Conservation (phyloP, 768 basidiomycete species). For the Lactarius tabidus region DNA sequence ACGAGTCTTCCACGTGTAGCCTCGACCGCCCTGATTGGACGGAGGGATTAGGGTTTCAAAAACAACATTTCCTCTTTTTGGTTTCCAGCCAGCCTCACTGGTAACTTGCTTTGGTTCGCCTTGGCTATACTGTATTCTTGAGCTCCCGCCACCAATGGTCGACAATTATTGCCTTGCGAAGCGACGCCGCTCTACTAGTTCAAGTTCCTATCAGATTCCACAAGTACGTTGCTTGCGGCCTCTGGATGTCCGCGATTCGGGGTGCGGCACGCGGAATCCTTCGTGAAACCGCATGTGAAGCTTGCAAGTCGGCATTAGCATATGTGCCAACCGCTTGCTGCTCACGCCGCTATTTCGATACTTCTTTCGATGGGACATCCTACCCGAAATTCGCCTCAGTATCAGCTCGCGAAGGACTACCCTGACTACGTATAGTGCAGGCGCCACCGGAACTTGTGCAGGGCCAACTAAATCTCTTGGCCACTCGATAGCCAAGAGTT, state of each 20-base stretch:
- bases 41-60: not conserved
- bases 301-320: not conserved
- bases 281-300: not conserved
- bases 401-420: slow-evolving; percentile 41
- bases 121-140: not conserved
- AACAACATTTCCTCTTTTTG: not conserved
- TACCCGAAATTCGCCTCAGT: slow-evolving; percentile 41
- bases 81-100: too few species aligned
- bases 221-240: not conserved
- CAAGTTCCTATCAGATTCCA: not conserved
- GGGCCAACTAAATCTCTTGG: slow-evolving; percentile 41
- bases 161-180: slow-evolving; percentile 45
- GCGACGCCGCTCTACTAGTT: not conserved
- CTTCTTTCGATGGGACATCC: slow-evolving; percentile 33
- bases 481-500: slow-evolving; percentile 47
- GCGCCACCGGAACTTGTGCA: slow-evolving; percentile 4
- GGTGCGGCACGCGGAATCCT: not conserved
- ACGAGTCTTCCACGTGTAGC: not conserved
- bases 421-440: slow-evolving; percentile 30
- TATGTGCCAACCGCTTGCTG: slow-evolving; percentile 27
- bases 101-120: not conserved
- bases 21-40: not conserved
- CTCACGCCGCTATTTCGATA: slow-evolving; percentile 44
- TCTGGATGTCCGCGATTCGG: not conserved
- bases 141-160: not conserved